A percentile compares a stretch with the other conserved stretches of the same genome.
Conservation (phyloP, 2,329 filamentous ascomycete species). For the Fusarium kyushuense region DNA sequence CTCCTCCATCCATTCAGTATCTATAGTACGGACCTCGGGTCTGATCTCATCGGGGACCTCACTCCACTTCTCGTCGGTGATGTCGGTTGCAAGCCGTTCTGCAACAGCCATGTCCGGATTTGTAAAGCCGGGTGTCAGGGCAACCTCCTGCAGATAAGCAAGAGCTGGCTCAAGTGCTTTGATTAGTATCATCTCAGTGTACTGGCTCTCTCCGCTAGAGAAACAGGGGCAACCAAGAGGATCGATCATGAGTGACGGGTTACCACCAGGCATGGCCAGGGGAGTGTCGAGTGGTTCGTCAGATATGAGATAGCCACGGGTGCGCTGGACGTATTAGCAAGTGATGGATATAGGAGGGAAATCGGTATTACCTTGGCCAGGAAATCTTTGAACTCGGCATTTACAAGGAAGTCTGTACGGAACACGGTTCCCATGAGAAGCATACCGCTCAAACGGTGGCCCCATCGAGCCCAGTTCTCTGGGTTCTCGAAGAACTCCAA, state of each 20-base stretch:
- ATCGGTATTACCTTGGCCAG: conserved; percentile 58
- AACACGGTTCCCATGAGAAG: conserved; percentile 63
- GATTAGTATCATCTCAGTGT: conserved; percentile 73
- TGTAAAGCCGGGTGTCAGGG: conserved; percentile 53
- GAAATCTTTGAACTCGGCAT: conserved; percentile 62
- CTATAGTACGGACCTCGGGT: conserved; percentile 43
- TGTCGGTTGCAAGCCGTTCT: conserved; percentile 36
- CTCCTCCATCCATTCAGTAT: conserved; percentile 40
- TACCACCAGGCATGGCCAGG: conserved; percentile 65
- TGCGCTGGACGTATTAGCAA: conserved; percentile 57
- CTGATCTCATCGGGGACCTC: conserved; percentile 49
- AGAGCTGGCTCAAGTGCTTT: conserved; percentile 66
- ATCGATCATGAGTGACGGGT: conserved; percentile 57
- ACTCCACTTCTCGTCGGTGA: conserved; percentile 50
- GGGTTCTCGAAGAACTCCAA: conserved; percentile 69
- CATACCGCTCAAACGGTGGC: conserved; percentile 60
- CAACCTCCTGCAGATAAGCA: conserved; percentile 70
- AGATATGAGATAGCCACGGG: conserved; percentile 71
- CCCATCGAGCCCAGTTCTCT: conserved; percentile 63
- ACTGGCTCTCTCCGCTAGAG: conserved; percentile 71
- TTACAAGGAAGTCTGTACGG: conserved; percentile 55
- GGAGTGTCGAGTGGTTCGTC: conserved; percentile 63
- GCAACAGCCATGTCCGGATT: conserved; percentile 56
- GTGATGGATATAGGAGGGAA: conserved; percentile 10
- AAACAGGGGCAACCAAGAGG: conserved; percentile 74